Base-by-base conservation (phyloP, 306 rosid genomes). In the Rubus parviflorus region DNA sequence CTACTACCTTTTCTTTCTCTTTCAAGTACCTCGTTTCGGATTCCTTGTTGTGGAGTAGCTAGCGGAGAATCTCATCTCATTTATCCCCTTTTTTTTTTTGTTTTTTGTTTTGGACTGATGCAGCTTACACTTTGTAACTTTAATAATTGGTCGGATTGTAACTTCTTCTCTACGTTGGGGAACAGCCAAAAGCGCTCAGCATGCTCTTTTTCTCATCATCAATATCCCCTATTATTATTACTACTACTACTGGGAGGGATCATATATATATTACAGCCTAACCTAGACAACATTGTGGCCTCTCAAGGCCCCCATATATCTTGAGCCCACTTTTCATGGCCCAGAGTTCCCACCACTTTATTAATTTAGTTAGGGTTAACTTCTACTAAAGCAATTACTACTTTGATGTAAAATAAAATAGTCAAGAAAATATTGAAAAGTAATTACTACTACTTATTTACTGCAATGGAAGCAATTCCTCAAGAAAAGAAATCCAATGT, bases 21-120 rank as follows among this genome's bases (percentile, higher is more conserved):
- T 23, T 23, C 2, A 4, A 2, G 16, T 22, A 30, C 35, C 35
- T 30, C 4, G 37, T 54, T 76, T 76, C 19, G 47, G 79, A 83
- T 82, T 73, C 74, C 81, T 80, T 90, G 38, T 81, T 72, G 71
- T 64, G 17, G 35, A 42, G 49, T 41, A 38, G 37, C 42, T 42
- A 10, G 8, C 37, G 25, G 47, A 54, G 76, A 73, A 73, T 73
- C 76, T 54, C 52, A 41, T 78, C 54, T 64, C 35, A 38, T 71
- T 35, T 37, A n/a, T n/a, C n/a, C n/a, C n/a, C n/a, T n/a, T n/a
- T n/a, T n/a, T n/a, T n/a, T n/a, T n/a, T n/a, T n/a, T n/a, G n/a
- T n/a, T n/a, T n/a, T n/a, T n/a, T n/a, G 25, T 23, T 41, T 10
- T 12, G 7, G 53, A 48, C 3, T 3, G 16, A 3, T 64, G 23